Base-by-base conservation (phyloP, 768 basidiomycete species). In the Lactarius hatsudake region DNA sequence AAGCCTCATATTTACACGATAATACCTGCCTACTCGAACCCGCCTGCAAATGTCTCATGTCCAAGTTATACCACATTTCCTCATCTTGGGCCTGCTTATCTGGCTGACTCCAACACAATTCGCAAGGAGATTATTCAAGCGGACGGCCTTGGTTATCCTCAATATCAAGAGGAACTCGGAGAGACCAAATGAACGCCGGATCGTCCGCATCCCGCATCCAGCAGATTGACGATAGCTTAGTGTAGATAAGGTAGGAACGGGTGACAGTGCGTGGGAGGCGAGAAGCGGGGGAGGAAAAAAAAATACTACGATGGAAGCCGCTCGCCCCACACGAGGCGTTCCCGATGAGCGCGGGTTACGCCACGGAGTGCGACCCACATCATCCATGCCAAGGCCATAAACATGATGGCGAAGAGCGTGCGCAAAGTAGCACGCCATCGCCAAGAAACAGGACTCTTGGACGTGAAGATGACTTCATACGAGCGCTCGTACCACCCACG, bases 271-370 rank as follows among this genome's bases (percentile, higher is more conserved):
- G 40, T 36, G 28, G 34, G 26, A 66, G 34, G 28, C 13, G 32
- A 34, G 54, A 58, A 26, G 34, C 6, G 23, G 4, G 53, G 32
- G 63, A 20, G 30, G 10, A n/a, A 5, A 2, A 5, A 5, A 43
- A 17, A 12, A 30, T 32, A 43, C 81, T 75, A 92, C 55, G 86
- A 89, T 83, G 91, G 88, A 64, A 93, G 79, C 61, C 86, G 83
- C 72, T 90, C 89, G 60, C 91, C 91, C 89, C 90, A 93, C 17
- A 93, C 84, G 26, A 91, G 83, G 51, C 89, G 79, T 72, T 90
- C 86, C 71, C 87, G 81, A 74, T 93, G 88, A 26, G 90, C 91
- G 43, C 87, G 81, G 67, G 89, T 88, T 30, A 85, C 90, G 36
- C 90, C 91, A 28, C 81, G 79, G 23, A 89, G 73, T 0, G 86